These are phyloP conservation scores for Aspergillus biplanus DNA, from an alignment of 495 filamentous ascomycete genomes.

Conservation along the genomic window DNA sequence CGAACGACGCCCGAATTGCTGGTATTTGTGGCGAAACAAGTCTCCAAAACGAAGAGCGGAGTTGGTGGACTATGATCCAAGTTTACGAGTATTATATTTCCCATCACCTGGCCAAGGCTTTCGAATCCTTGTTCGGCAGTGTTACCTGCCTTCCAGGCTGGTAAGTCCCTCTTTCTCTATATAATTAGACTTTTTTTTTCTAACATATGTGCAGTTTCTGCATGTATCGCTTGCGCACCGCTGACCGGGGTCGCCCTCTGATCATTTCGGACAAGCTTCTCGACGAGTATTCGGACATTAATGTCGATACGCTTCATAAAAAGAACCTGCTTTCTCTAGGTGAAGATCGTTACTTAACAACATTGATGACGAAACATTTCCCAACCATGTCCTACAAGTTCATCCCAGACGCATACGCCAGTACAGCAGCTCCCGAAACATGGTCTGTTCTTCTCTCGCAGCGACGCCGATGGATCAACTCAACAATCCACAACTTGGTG, in stretches of 20 bases:
- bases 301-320: conserved; percentile 95
- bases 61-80: conserved; percentile 99
- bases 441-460: conserved; percentile 94
- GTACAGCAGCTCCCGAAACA: conserved; percentile 89
- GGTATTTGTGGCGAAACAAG: conserved; percentile 98
- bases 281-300: conserved; percentile 81
- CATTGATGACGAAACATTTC: conserved; percentile 97
- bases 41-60: conserved; percentile 89
- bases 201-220: conserved; percentile 71
- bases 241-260: conserved; percentile 86
- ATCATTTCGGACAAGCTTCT: conserved; percentile 90
- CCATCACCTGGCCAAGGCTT: conserved; percentile 90
- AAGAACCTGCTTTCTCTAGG: conserved; percentile 95
- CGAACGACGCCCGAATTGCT: conserved; percentile 92
- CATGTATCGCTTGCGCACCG: conserved; percentile 96
- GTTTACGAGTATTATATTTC: conserved; percentile 99
- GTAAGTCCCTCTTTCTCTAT: conserved; percentile 55
- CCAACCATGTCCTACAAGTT: conserved; percentile 96
- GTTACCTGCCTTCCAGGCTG: conserved; percentile 98
- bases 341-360: conserved; percentile 97
- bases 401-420: conserved; percentile 86
- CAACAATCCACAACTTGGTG: conserved; percentile 91
- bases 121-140: conserved; percentile 92
- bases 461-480: conserved; percentile 98
- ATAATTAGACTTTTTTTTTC: conserved; percentile 8